Percentiles rank a stretch among this genome's conserved stretches.
phyloP scores from a whole-genome alignment of 2,329 filamentous ascomycete species.

The Chalaropsis ovoidea region DNA sequence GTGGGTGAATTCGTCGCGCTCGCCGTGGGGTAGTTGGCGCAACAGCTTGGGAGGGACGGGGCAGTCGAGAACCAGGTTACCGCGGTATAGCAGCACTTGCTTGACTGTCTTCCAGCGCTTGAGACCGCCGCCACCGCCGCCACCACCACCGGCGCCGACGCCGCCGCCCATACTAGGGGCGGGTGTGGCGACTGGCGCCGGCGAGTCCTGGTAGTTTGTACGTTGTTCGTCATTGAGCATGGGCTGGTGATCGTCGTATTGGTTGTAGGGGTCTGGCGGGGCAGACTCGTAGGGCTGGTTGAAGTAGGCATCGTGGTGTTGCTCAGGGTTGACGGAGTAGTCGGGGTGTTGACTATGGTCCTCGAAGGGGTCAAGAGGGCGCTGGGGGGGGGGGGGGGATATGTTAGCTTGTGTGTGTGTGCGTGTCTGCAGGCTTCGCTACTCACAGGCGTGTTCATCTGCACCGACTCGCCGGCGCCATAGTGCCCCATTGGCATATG shows the following conservation, averaged over 20 bases:
- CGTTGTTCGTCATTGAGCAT: slow-evolving; percentile 59
- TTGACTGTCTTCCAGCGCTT: slow-evolving; percentile 97
- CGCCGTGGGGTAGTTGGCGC: slow-evolving; percentile 78
- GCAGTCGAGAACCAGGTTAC: slow-evolving; percentile 93
- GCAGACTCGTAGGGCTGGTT: slow-evolving; percentile 60
- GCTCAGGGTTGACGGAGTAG: slow-evolving; percentile 69
- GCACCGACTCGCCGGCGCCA: slow-evolving; percentile 60
- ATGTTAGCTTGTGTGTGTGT: neutral
- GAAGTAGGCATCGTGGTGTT: slow-evolving; percentile 80
- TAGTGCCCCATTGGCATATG: slow-evolving; percentile 25
- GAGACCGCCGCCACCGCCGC: slow-evolving; percentile 39
- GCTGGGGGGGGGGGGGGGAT: slow-evolving; percentile 31
- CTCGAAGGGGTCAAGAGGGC: slow-evolving; percentile 44
- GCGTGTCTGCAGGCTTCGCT: neutral
- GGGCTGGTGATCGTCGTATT: slow-evolving; percentile 60
- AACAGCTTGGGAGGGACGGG: slow-evolving; percentile 82
- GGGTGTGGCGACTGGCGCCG: slow-evolving; percentile 35
- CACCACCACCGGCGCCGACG: slow-evolving; percentile 1
- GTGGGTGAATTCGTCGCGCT: slow-evolving; percentile 83
- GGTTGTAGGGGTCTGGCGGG: slow-evolving; percentile 48
- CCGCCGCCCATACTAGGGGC: slow-evolving; percentile 18
- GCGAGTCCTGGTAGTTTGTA: slow-evolving; percentile 41
- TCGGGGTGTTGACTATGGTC: slow-evolving; percentile 46
- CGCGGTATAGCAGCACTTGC: slow-evolving; percentile 92
- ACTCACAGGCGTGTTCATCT: slow-evolving; percentile 75